These are phyloP conservation scores for Poronia punctata DNA, from an alignment of 495 filamentous ascomycete genomes.

Conservation along the genomic window DNA sequence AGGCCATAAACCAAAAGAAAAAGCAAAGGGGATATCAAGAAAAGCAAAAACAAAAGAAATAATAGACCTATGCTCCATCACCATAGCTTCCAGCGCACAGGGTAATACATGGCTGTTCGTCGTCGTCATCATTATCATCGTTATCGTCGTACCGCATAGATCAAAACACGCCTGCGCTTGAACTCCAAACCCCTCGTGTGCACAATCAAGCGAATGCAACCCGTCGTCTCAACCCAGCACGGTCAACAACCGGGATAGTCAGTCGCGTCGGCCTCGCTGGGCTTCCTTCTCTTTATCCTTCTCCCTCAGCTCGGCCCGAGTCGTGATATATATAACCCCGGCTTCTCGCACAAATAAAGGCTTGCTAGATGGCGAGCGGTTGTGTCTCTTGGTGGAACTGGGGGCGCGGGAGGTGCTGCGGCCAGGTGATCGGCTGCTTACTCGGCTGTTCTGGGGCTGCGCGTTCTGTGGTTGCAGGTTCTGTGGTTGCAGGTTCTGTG, in stretches of 20 bases:
- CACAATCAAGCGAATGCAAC: conserved; percentile 1
- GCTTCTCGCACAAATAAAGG: conserved; percentile 23
- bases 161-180: background rate
- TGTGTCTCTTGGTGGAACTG: conserved; percentile 18
- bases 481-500: too few species aligned
- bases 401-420: conserved; percentile 20
- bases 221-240: background rate
- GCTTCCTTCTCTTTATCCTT: conserved; percentile 8
- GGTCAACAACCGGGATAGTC: conserved; percentile 5
- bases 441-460: background rate
- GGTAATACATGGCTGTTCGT: conserved; percentile 3
- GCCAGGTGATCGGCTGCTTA: conserved; percentile 14
- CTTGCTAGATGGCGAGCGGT: conserved; percentile 14
- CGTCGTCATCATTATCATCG: conserved; percentile 1
- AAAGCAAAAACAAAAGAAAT: conserved; percentile 9
- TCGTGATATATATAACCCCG: conserved; percentile 17
- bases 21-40: background rate
- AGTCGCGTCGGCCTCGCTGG: too few species aligned
- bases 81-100: background rate
- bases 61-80: background rate
- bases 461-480: too few species aligned
- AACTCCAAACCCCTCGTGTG: background rate
- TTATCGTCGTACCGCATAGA: background rate
- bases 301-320: conserved; percentile 17
- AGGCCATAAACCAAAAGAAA: background rate